Evolutionary conservation across 2,329 filamentous ascomycete genomes (phyloP), one percentile per base, ranked within the genome.

Genomic region (Hymenoscyphus occultus): DNA sequence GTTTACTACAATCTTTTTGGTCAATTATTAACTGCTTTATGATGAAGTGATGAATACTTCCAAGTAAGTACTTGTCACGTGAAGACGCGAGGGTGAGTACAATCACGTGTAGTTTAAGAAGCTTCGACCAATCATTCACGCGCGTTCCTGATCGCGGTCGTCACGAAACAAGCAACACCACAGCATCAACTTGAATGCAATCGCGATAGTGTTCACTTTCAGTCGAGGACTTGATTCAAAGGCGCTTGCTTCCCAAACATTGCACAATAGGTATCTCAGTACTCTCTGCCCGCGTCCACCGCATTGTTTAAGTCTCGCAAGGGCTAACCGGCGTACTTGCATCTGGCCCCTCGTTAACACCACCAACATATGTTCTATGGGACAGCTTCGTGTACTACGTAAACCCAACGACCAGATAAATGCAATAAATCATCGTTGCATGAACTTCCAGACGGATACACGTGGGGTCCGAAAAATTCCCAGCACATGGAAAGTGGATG

Each of bases 41-140:
- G 19, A 28, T 10, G 9, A 54, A 54, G 48, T 54, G 48, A 54
- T 5, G 19, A 28, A 54, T 54, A 54, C 10, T 10, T 22, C 45
- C 28, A 10, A 51, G 45, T 22, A 19, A 54, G 10, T 13, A 2
- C 12, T 13, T 54, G 5, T 54, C 48, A 28, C 48, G 48, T 54
- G 48, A 0, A 35, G 6, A 10, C 10, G 16, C 3, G 19, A 51
- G 10, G n/a, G n/a, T 9, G 19, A 10, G 10, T 22, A 19, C 28
- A 2, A 19, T 51, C n/a, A 51, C 45, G 45, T 51, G 45, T 9
- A 19, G 2, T 22, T 19, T 7, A 19, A 7, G n/a, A 48, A 19
- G 40, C 40, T 45, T 45, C 16, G 42, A 45, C 42, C 48, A 54
- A 54, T 54, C 48, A 54, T 28, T 54, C 13, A 54, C 48, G 48